phyloP scores from a whole-genome alignment of 805 yeast genomes.

The Nakazawaea peltata region DNA sequence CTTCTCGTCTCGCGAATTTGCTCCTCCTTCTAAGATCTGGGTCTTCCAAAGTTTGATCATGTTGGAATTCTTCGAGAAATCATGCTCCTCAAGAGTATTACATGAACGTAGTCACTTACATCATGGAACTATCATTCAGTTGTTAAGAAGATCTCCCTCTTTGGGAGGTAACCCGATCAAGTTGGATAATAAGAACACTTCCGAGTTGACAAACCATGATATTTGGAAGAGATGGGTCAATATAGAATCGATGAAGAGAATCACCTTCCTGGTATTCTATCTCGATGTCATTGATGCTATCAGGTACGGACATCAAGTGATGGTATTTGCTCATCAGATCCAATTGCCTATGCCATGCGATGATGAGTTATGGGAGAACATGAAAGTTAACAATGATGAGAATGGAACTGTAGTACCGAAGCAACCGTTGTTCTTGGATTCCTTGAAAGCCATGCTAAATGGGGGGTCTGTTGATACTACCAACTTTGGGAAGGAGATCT shows the following conservation, averaged over 20 bases:
- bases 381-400: constrained; percentile 7
- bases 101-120: constrained; percentile 83
- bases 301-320: constrained; percentile 65
- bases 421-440: constrained; percentile 42
- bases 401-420: constrained; percentile 16
- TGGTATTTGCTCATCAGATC: constrained; percentile 45
- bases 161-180: constrained; percentile 61
- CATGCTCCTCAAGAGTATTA: constrained; percentile 54
- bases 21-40: constrained; percentile 72
- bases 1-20: constrained; percentile 63
- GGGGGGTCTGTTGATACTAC: constrained; percentile 39
- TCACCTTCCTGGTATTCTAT: constrained; percentile 76
- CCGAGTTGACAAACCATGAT: constrained; percentile 12
- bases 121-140: constrained; percentile 80
- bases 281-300: constrained; percentile 74
- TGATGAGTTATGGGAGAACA: constrained; percentile 43
- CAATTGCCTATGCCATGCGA: constrained; percentile 51
- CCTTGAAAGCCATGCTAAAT: constrained; percentile 49
- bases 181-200: constrained; percentile 18
- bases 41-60: constrained; percentile 66
- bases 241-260: constrained; percentile 68
- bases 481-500: constrained; percentile 57
- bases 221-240: constrained; percentile 69
- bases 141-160: constrained; percentile 67
- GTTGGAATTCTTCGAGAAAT: constrained; percentile 75